phyloP scores from a whole-genome alignment of 257 asterid genomes.

The Henckelia pumila region DNA sequence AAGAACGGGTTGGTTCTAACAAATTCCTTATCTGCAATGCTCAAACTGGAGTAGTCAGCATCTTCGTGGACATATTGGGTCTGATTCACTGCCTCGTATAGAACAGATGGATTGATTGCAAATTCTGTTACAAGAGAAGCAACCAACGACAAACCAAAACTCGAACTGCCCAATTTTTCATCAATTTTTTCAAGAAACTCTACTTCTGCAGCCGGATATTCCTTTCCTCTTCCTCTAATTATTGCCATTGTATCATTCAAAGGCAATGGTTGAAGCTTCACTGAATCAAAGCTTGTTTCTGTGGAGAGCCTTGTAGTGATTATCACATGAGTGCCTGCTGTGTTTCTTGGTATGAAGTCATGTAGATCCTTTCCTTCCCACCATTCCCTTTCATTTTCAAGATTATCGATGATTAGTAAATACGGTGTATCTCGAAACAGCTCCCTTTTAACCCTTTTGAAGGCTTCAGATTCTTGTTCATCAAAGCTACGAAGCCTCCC shows the following conservation, averaged over 20 bases:
- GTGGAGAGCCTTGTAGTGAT: constrained; percentile 62
- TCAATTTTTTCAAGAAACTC: constrained; percentile 59
- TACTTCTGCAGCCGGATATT: constrained; percentile 47
- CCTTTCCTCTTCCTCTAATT: constrained; percentile 61
- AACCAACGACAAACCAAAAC: constrained; percentile 62
- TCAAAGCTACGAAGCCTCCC: constrained; percentile 78
- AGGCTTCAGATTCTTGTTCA: constrained; percentile 81
- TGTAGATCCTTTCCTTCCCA: constrained; percentile 92
- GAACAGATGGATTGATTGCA: constrained; percentile 50
- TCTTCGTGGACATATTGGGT: constrained; percentile 39
- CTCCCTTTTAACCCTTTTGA: constrained; percentile 77
- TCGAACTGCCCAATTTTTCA: constrained; percentile 62
- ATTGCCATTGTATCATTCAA: constrained; percentile 56
- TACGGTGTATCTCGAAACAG: constrained; percentile 85
- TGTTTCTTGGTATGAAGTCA: constrained; percentile 74
- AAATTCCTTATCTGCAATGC: constrained; percentile 52
- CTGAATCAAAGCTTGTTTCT: constrained; percentile 59
- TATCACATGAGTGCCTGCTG: constrained; percentile 81
- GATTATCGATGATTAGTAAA: constrained; percentile 67
- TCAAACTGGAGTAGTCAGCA: constrained; percentile 27
- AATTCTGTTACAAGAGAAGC: constrained; percentile 75
- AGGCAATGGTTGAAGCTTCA: constrained; percentile 65
- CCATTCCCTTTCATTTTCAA: constrained; percentile 86
- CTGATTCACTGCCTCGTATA: constrained; percentile 64
- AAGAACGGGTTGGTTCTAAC: constrained; percentile 55